phyloP scores from a whole-genome alignment of 345 rosid genomes.

The Pugionium dolabratum region DNA sequence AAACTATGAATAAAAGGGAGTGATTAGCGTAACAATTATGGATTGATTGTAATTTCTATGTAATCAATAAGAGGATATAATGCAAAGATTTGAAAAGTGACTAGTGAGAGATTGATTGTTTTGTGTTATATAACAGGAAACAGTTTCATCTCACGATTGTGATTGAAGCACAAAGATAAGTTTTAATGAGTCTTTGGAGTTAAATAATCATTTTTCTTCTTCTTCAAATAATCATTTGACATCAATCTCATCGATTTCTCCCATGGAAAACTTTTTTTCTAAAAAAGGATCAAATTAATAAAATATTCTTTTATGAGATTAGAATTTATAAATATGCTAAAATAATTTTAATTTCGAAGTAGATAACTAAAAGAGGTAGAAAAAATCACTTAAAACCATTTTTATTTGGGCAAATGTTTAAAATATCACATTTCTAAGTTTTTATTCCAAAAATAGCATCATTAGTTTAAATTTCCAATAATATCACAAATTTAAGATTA shows the following conservation, averaged over 20 bases:
- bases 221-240: constrained; percentile 13
- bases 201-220: neutral
- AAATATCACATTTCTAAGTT: too few relatives aligned
- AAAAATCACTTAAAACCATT: too few relatives aligned
- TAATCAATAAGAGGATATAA: constrained; percentile 22
- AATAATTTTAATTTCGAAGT: too few relatives aligned
- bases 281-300: neutral
- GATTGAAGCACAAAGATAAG: constrained; percentile 26
- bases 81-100: constrained; percentile 10
- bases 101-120: constrained; percentile 21
- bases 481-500: too few relatives aligned
- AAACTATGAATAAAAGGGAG: constrained; percentile 35
- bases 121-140: constrained; percentile 35
- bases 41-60: constrained; percentile 34
- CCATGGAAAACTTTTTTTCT: constrained; percentile 1
- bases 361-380: too few relatives aligned
- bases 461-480: too few relatives aligned
- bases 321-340: too few relatives aligned
- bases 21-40: constrained; percentile 32
- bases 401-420: too few relatives aligned
- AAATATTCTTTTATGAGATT: neutral
- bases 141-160: constrained; percentile 37
- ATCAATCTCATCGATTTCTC: constrained; percentile 31
- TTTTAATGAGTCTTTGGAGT: constrained; percentile 12
- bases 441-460: too few relatives aligned